phyloP scores from a whole-genome alignment of 2,329 filamentous ascomycete species.

The Ilyonectria sp. region DNA sequence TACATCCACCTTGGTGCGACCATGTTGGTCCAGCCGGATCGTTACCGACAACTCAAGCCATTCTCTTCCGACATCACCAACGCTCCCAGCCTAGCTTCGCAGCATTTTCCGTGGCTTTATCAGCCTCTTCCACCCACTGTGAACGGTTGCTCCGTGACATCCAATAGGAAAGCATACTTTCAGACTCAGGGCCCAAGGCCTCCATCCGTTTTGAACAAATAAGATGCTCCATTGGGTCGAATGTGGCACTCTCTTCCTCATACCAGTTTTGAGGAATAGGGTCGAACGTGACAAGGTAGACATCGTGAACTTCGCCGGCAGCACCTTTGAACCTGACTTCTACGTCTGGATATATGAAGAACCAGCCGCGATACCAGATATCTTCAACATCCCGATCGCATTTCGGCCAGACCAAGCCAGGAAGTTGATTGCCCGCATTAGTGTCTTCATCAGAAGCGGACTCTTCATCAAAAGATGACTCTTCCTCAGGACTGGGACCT shows the following conservation, averaged over 20 bases:
- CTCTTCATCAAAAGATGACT: not conserved
- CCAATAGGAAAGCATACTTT: constrained; percentile 1
- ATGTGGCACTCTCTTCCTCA: constrained; percentile 5
- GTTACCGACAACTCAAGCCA: not conserved
- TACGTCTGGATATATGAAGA: constrained; percentile 18
- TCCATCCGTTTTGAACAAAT: constrained; percentile 4
- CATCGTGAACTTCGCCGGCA: not conserved
- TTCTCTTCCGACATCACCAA: not conserved
- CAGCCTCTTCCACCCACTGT: constrained; percentile 12
- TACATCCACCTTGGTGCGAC: no score
- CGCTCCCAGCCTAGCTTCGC: constrained; percentile 10
- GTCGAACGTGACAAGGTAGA: constrained; percentile 21
- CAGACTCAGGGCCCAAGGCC: not conserved
- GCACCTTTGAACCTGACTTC: constrained; percentile 1
- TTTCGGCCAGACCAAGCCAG: constrained; percentile 25
- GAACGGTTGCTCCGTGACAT: constrained; percentile 9
- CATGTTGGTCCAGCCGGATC: no score
- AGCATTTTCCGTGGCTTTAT: constrained; percentile 14
- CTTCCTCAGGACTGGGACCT: not conserved
- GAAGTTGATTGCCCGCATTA: constrained; percentile 18
- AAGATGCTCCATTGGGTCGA: constrained; percentile 22
- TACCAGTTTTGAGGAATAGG: constrained; percentile 16
- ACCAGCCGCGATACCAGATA: constrained; percentile 13
- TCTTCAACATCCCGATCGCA: not conserved
- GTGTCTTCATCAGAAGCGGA: not conserved